Evolutionary conservation across 208 protist genomes (phyloP).

Genomic region (Acanthamoeba sp.): DNA sequence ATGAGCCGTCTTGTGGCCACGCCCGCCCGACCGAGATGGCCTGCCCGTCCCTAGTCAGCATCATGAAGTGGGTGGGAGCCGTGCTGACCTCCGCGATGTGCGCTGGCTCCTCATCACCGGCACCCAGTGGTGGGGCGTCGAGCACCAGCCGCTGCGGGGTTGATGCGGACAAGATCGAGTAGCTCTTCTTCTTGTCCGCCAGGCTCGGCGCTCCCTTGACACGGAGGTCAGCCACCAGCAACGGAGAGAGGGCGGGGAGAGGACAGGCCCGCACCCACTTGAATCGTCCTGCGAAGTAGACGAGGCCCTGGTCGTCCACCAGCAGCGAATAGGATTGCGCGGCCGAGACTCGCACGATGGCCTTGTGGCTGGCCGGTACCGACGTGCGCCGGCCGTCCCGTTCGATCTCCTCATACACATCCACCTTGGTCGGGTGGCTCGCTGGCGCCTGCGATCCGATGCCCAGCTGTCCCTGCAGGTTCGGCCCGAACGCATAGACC

Average conservation of each 20-base stretch:
- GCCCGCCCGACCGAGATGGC: background rate
- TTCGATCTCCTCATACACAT: background rate
- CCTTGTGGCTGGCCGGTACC: background rate
- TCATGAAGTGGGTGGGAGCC: background rate
- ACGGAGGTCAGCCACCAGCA: no score
- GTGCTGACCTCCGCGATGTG: background rate
- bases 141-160: background rate
- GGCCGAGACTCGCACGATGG: background rate
- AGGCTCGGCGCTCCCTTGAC: no score
- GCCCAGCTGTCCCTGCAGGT: background rate
- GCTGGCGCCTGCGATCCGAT: background rate
- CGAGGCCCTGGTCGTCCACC: background rate
- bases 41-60: background rate
- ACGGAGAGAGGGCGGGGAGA: no score
- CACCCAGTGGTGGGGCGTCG: no score
- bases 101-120: background rate
- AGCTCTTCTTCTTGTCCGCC: no score
- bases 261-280: background rate
- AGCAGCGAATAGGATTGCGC: background rate
- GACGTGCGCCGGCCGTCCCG: background rate
- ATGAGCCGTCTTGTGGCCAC: background rate
- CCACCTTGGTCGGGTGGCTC: background rate
- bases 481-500: background rate
- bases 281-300: background rate
- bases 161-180: background rate